Conservation (phyloP, 768 basidiomycete genomes). For the Lactifluus volemus region DNA sequence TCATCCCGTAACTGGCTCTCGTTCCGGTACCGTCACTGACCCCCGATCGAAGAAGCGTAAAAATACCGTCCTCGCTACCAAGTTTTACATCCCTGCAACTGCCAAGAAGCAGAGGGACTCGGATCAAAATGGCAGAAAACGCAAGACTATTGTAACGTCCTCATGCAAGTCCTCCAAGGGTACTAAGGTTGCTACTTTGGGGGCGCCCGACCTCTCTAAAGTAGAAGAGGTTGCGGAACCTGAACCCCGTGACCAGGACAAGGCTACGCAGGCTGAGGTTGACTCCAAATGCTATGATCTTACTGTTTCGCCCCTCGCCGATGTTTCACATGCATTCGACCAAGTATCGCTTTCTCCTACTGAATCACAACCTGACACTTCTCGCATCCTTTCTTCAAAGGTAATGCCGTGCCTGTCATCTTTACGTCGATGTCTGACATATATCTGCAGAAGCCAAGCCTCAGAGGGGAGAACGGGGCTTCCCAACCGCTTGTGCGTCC, state of each 20-base stretch:
- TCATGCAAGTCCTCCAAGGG: constrained; percentile 18
- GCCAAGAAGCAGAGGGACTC: constrained; percentile 38
- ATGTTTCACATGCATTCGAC: constrained; percentile 64
- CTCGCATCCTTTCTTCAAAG: constrained; percentile 11
- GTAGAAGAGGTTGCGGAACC: constrained; percentile 50
- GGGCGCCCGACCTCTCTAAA: constrained; percentile 13
- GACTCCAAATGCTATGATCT: constrained; percentile 75
- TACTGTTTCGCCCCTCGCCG: constrained; percentile 70
- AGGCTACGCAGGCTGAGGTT: constrained; percentile 42
- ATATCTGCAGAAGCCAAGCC: constrained; percentile 8
- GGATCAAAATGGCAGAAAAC: constrained; percentile 48
- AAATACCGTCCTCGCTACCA: constrained; percentile 46
- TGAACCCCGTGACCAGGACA: constrained; percentile 38
- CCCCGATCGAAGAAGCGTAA: constrained; percentile 54
- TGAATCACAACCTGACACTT: constrained; percentile 4
- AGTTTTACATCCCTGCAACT: constrained; percentile 32
- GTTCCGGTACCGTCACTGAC: constrained; percentile 33
- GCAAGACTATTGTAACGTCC: constrained; percentile 34
- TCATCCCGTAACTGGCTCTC: constrained; percentile 64
- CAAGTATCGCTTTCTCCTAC: constrained; percentile 18
- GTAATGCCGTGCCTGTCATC: background rate
- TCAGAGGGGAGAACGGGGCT: background rate
- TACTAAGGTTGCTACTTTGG: constrained; percentile 12
- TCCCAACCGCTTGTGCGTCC: constrained; percentile 9
- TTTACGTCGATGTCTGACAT: background rate